Percentiles rank a stretch among this genome's conserved stretches.
Conservation (phyloP, 1,284 basidiomycete genomes). For the Ustilago crameri region DNA sequence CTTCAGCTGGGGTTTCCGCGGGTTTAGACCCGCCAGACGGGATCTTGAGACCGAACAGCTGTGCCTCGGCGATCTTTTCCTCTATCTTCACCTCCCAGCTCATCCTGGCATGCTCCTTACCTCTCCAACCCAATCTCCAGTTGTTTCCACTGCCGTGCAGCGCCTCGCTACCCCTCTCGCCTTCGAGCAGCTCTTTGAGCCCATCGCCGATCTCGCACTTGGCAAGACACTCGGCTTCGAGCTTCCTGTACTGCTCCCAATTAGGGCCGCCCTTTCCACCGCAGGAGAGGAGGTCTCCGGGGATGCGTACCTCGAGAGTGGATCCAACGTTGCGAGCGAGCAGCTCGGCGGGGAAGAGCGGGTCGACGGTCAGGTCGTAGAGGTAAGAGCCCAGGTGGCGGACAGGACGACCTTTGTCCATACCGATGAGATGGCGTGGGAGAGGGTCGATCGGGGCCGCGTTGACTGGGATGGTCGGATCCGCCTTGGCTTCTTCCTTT, state of each 20-base stretch:
- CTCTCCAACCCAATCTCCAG: conserved; percentile 65
- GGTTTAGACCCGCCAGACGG: neutral
- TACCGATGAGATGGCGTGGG: conserved; percentile 53
- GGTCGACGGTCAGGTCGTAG: conserved; percentile 59
- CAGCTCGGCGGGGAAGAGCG: conserved; percentile 62
- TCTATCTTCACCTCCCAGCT: conserved; percentile 51
- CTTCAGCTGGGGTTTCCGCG: neutral
- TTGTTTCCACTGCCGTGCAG: conserved; percentile 32
- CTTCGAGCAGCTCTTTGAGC: conserved; percentile 35
- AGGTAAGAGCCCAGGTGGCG: conserved; percentile 62
- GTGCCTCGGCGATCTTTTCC: conserved; percentile 38
- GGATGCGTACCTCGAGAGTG: conserved; percentile 65
- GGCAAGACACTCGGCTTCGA: conserved; percentile 28
- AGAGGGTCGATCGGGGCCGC: conserved; percentile 35
- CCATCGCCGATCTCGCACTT: conserved; percentile 31
- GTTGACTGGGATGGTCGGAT: conserved; percentile 9
- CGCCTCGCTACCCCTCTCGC: conserved; percentile 15
- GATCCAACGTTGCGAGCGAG: conserved; percentile 63
- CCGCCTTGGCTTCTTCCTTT: neutral
- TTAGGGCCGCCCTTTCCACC: conserved; percentile 23
- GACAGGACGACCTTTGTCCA: conserved; percentile 60
- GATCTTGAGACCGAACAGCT: conserved; percentile 31
- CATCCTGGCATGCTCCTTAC: conserved; percentile 60
- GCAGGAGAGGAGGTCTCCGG: conserved; percentile 50
- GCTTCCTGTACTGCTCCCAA: conserved; percentile 30